Percentiles rank a stretch among this genome's conserved stretches.
Evolutionary conservation across 139 green algal species (phyloP).

Genomic region (Micractinium sp.): DNA sequence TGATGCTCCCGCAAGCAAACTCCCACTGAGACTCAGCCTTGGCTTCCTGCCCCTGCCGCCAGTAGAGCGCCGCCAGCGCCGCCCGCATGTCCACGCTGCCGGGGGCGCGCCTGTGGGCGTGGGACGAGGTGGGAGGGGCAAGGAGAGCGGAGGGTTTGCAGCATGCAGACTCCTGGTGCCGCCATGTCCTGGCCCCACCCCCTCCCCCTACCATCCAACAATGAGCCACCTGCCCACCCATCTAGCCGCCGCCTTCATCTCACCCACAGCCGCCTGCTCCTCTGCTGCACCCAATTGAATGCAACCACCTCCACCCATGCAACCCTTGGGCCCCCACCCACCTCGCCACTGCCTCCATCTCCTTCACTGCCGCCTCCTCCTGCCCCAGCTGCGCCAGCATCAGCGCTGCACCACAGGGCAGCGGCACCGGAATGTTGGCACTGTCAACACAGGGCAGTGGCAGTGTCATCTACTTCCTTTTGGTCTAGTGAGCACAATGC

Average conservation of each 20-base stretch:
- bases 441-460: too few relatives aligned
- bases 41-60: conserved; percentile 52
- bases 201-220: too few relatives aligned
- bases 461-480: too few relatives aligned
- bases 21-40: conserved; percentile 76
- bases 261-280: too few relatives aligned
- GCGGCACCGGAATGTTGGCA: neutral
- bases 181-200: too few relatives aligned
- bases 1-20: conserved; percentile 80
- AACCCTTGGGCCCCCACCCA: neutral
- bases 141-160: neutral
- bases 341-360: conserved; percentile 52
- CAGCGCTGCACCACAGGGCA: conserved; percentile 57
- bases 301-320: too few relatives aligned
- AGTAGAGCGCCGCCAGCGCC: conserved; percentile 85
- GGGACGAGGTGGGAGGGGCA: neutral
- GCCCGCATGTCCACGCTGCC: conserved; percentile 84
- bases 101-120: conserved; percentile 67
- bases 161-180: neutral
- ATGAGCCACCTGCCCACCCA: too few relatives aligned
- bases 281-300: too few relatives aligned
- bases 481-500: too few relatives aligned
- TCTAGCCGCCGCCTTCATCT: too few relatives aligned
- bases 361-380: conserved; percentile 54
- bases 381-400: conserved; percentile 81